phyloP scores from a whole-genome alignment of 148 eudicot genomes.

The Persicaria maculosa region DNA sequence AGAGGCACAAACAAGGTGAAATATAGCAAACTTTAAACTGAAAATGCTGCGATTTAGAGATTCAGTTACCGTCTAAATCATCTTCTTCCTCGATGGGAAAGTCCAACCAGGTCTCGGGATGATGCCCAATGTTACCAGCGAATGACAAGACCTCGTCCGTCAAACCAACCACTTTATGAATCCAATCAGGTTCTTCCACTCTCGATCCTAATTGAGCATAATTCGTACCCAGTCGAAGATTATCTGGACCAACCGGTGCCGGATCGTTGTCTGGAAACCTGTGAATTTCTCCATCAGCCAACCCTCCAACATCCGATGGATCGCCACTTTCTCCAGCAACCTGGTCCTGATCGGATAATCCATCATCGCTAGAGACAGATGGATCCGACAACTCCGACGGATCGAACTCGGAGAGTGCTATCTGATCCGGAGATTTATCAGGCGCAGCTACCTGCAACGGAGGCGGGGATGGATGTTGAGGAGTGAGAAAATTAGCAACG shows the following conservation, averaged over 20 bases:
- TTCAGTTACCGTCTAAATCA: slow-evolving; percentile 44
- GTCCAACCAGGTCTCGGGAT: slow-evolving; percentile 97
- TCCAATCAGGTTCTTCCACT: slow-evolving; percentile 28
- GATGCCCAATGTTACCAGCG: slow-evolving; percentile 80
- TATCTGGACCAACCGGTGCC: neutral
- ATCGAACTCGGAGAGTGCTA: slow-evolving; percentile 14
- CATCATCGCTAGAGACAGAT: slow-evolving; percentile 16
- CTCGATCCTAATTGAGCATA: slow-evolving; percentile 11
- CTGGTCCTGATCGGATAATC: slow-evolving; percentile 11
- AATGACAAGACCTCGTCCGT: slow-evolving; percentile 84
- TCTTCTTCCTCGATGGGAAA: slow-evolving; percentile 77
- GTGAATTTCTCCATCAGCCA: neutral
- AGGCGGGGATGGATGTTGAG: slow-evolving; percentile 44
- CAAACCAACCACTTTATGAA: slow-evolving; percentile 42
- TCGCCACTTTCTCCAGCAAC: slow-evolving; percentile 2
- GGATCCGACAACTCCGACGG: slow-evolving; percentile 16
- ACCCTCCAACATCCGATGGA: neutral
- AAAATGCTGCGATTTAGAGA: neutral
- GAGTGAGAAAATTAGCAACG: slow-evolving; percentile 77
- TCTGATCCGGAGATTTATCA: slow-evolving; percentile 7
- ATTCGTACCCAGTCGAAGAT: neutral
- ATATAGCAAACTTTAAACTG: neutral
- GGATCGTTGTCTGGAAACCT: slow-evolving; percentile 5
- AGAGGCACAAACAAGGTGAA: neutral
- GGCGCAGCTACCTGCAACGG: neutral